These are phyloP conservation scores for Craterostigma plantagineum DNA, from an alignment of 257 asterid genomes.

Conservation along the genomic window DNA sequence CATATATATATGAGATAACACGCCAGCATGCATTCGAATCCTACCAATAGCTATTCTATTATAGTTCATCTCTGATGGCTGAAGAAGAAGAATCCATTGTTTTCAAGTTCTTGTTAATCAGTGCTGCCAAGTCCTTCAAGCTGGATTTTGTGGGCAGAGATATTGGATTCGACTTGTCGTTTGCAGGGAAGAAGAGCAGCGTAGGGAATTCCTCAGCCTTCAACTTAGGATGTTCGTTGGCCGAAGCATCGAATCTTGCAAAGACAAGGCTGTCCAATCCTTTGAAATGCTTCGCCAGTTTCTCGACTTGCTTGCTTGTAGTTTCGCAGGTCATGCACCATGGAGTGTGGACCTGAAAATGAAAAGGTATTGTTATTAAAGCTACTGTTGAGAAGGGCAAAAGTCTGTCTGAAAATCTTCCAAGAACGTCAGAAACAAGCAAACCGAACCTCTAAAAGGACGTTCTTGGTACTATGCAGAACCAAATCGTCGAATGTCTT, in stretches of 20 bases:
- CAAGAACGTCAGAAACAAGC: too few species aligned
- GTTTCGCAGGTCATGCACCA: slow-evolving; percentile 93
- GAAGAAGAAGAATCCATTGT: slow-evolving; percentile 14
- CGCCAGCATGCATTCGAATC: too few species aligned
- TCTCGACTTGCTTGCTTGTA: slow-evolving; percentile 76
- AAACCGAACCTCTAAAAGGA: slow-evolving; percentile 61
- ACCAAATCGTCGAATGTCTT: slow-evolving; percentile 72
- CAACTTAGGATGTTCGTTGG: slow-evolving; percentile 60
- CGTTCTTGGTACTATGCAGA: slow-evolving; percentile 33
- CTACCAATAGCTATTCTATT: slow-evolving; percentile 10
- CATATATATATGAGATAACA: too few species aligned
- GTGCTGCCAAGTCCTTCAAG: slow-evolving; percentile 57
- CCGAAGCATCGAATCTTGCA: slow-evolving; percentile 78
- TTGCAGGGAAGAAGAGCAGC: slow-evolving; percentile 56
- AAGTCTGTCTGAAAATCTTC: slow-evolving; percentile 1
- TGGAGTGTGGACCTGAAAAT: slow-evolving; percentile 76
- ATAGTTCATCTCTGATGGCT: slow-evolving; percentile 51
- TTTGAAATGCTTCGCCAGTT: slow-evolving; percentile 88
- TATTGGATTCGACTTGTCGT: slow-evolving; percentile 60
- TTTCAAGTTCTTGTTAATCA: slow-evolving; percentile 49
- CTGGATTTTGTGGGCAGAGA: slow-evolving; percentile 40
- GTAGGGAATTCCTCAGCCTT: slow-evolving; percentile 83
- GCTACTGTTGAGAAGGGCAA: too few species aligned
- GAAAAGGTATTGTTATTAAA: too few species aligned
- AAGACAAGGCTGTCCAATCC: slow-evolving; percentile 65